phyloP scores from a whole-genome alignment of 1,139 yeast species.

The Diutina catenulata region DNA sequence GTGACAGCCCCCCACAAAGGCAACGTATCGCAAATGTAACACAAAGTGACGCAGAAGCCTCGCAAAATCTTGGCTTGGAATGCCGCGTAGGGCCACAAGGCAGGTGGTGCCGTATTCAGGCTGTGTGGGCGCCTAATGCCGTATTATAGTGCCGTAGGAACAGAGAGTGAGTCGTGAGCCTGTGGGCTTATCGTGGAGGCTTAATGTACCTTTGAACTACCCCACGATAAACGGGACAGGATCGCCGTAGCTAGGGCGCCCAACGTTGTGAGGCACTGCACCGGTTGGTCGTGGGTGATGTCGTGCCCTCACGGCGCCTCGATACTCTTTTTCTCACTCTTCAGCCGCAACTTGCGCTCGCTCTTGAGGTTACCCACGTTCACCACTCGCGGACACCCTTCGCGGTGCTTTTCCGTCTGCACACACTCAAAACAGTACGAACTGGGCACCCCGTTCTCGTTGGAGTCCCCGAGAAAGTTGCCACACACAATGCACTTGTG shows the following conservation, averaged over 20 bases:
- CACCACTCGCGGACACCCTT: slow-evolving; percentile 83
- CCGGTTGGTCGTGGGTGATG: not conserved
- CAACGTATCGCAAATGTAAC: too few relatives aligned
- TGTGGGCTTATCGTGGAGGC: not conserved
- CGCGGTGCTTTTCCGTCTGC: slow-evolving; percentile 65
- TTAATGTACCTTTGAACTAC: not conserved
- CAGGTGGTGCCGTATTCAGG: too few relatives aligned
- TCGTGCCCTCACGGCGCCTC: not conserved
- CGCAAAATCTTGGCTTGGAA: too few relatives aligned
- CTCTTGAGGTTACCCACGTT: slow-evolving; percentile 69
- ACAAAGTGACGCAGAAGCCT: too few relatives aligned
- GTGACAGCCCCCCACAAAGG: too few relatives aligned
- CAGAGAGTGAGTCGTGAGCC: slow-evolving; percentile 8
- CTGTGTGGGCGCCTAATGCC: too few relatives aligned
- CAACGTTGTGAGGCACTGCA: not conserved
- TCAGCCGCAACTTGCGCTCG: slow-evolving; percentile 53
- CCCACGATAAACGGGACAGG: not conserved
- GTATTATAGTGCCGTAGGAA: too few relatives aligned
- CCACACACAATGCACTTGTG: slow-evolving; percentile 73
- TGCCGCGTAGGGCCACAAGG: too few relatives aligned
- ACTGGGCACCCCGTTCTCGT: slow-evolving; percentile 43
- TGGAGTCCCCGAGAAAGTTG: slow-evolving; percentile 29
- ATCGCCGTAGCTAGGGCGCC: not conserved
- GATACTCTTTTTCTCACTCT: slow-evolving; percentile 19
- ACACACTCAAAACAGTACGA: slow-evolving; percentile 86